These are phyloP conservation scores for Paecilomyces fulvus DNA, from an alignment of 2,329 filamentous ascomycete species.

Conservation along the genomic window DNA sequence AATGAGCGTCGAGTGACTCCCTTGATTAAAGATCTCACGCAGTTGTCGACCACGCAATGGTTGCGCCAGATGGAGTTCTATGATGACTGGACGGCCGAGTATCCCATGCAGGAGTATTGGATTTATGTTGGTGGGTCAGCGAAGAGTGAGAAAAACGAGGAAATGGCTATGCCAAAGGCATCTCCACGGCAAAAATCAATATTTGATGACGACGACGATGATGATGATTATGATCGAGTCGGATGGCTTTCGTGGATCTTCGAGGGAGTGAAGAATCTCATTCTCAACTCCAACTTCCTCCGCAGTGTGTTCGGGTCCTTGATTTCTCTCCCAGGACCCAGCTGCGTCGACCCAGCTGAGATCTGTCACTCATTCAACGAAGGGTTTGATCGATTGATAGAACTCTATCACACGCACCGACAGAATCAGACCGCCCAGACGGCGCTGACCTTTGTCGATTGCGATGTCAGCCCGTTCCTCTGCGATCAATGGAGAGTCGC, in stretches of 20 bases:
- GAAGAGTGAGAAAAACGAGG: not conserved
- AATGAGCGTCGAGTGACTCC: not conserved
- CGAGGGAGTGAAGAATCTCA: not conserved
- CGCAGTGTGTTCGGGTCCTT: not conserved
- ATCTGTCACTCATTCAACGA: not conserved
- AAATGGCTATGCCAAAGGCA: no score
- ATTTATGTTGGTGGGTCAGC: not conserved
- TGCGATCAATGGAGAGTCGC: not conserved
- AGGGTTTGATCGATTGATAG: not conserved
- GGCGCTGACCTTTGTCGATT: not conserved
- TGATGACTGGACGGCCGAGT: not conserved
- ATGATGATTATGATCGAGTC: not conserved
- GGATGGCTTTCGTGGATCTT: not conserved
- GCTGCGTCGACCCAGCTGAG: not conserved
- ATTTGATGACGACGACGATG: not conserved
- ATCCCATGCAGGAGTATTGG: not conserved
- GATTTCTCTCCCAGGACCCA: not conserved
- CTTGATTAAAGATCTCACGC: not conserved
- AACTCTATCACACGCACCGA: not conserved
- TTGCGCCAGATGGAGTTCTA: not conserved
- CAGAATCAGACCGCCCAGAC: not conserved
- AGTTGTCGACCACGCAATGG: not conserved
- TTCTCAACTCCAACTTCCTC: not conserved
- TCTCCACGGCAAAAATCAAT: not conserved
- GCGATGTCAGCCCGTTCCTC: not conserved